Conservation (phyloP, 257 asterid species). For the Nicotiana paniculata region DNA sequence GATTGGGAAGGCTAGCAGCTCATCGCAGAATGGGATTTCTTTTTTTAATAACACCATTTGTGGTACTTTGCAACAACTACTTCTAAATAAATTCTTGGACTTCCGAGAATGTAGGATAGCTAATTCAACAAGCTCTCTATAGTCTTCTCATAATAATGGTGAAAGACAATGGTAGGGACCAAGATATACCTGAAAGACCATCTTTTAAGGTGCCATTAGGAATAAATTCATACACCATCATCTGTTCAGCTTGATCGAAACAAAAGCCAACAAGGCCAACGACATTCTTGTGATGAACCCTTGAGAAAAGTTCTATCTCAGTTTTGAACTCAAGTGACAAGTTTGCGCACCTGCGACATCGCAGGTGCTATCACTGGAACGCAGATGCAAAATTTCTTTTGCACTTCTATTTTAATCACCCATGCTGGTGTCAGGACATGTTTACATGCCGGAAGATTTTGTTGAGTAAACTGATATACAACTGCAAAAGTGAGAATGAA, state of each 20-base stretch:
- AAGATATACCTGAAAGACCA: slow-evolving; percentile 59
- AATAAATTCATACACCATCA: slow-evolving; percentile 72
- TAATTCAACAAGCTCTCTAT: too few relatives aligned
- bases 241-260: slow-evolving; percentile 72
- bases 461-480: slow-evolving; percentile 59
- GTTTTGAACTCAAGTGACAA: slow-evolving; percentile 61
- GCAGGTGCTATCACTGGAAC: too few relatives aligned
- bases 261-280: slow-evolving; percentile 76
- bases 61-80: neutral
- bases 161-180: neutral
- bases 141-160: neutral
- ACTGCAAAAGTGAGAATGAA: slow-evolving; percentile 34
- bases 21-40: too few relatives aligned
- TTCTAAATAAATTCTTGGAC: neutral
- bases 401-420: neutral
- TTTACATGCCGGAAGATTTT: slow-evolving; percentile 75
- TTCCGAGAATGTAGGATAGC: neutral
- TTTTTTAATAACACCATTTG: too few relatives aligned
- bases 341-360: too few relatives aligned
- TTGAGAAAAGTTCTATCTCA: slow-evolving; percentile 93
- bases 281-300: slow-evolving; percentile 90
- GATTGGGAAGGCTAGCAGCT: too few relatives aligned
- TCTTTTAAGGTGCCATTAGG: slow-evolving; percentile 82
- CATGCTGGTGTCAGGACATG: slow-evolving; percentile 64
- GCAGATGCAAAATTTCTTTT: too few relatives aligned